Base-by-base conservation (phyloP, 805 yeast genomes). In the Starmerella etchellsii region DNA sequence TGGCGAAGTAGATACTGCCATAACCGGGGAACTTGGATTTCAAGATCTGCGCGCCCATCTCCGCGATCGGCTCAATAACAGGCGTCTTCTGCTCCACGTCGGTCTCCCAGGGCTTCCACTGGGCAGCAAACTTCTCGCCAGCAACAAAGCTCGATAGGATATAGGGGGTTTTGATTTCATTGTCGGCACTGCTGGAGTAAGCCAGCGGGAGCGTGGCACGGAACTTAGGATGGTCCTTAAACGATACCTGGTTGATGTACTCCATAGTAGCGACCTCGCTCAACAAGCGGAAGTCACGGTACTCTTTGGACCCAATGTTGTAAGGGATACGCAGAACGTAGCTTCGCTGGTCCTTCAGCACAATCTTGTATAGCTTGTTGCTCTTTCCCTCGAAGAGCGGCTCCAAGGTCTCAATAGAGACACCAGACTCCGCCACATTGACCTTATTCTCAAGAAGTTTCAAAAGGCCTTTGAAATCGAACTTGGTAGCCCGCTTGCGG, bases 191-290 rank as follows among this genome's bases (percentile, higher is more conserved):
- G 43, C 84, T 83, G 54, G 75, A 81, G 55, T 73, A 67, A 2
- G 79, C 71, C 20, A 71, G 69, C 15, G 46, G 41, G 6, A 39
- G 22, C 22, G 41, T 28, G 22, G 40, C 42, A 14, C 41, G 31
- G 36, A 80, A 59, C 24, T 40, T 34, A 11, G 74, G 75, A 40
- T 81, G 62, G 56, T 83, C 82, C 48, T 71, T 60, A 30, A 45
- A 45, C 10, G 36, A 36, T 3, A 20, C 39, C 8, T 32, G 9
- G 27, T 67, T 59, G 41, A 78, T 68, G 59, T 81, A 91, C 61
- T 88, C 97, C 68, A 82, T 66, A 1, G 97, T 88, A 18, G 98
- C 98, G 40, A 78, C 95, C 61, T 88, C 98, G 57, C 85, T 75
- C 58, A 80, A 76, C 54, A 88, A 67, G 51, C 82, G 77, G 22